Conservation (phyloP, 140 eudicot genomes). For the Anethum foeniculum region DNA sequence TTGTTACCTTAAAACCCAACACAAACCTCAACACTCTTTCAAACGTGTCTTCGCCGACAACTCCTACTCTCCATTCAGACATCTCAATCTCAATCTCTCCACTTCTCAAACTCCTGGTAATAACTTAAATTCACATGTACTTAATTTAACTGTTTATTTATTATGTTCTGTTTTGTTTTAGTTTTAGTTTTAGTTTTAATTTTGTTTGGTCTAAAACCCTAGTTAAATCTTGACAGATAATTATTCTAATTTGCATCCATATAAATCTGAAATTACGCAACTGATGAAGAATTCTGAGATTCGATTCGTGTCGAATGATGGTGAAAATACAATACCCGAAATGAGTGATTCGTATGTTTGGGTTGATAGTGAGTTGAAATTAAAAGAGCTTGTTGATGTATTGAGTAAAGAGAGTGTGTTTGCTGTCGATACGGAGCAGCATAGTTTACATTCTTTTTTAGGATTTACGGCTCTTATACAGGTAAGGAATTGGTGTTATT, state of each 20-base stretch:
- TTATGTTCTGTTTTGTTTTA: background rate
- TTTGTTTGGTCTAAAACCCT: constrained; percentile 15
- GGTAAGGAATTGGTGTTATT: constrained; percentile 20
- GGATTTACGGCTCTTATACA: constrained; percentile 95
- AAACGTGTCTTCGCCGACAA: constrained; percentile 83
- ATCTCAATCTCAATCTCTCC: constrained; percentile 52
- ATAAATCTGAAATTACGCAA: constrained; percentile 46
- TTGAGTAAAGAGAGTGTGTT: constrained; percentile 65
- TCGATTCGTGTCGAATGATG: constrained; percentile 24
- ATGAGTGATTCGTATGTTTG: constrained; percentile 44
- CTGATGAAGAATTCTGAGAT: constrained; percentile 42
- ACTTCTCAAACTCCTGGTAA: background rate
- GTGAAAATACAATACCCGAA: constrained; percentile 24
- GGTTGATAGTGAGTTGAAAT: constrained; percentile 65
- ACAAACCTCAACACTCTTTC: constrained; percentile 53
- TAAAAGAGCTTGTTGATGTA: constrained; percentile 51
- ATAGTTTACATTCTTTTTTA: constrained; percentile 74
- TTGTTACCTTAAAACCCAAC: constrained; percentile 54
- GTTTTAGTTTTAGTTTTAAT: background rate
- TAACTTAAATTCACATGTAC: too few species aligned
- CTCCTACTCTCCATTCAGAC: constrained; percentile 71
- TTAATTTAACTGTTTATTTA: background rate
- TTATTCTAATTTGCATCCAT: constrained; percentile 56
- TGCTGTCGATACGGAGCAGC: constrained; percentile 96
- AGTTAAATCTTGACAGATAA: constrained; percentile 29